Evolutionary conservation across 1,284 basidiomycete species (phyloP).

Genomic region (Puccinia polysora): DNA sequence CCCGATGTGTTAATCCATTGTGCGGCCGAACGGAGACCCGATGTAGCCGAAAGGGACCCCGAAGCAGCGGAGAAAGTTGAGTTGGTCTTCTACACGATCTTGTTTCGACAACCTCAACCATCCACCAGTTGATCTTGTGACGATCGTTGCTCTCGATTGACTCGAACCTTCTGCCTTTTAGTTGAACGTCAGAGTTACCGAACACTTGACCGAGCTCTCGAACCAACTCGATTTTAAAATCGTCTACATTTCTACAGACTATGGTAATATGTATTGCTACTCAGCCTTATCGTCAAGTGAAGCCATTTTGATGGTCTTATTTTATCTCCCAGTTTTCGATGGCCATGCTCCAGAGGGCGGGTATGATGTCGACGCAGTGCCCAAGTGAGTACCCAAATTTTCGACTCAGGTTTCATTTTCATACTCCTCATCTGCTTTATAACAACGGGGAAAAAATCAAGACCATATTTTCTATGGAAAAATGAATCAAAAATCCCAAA

Average conservation of each 20-base stretch:
- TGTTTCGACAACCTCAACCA: background rate
- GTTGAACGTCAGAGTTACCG: conserved; percentile 46
- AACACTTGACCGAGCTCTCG: conserved; percentile 21
- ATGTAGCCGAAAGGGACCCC: conserved; percentile 70
- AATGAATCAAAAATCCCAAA: too few species aligned
- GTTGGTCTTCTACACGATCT: background rate
- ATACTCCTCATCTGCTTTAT: too few species aligned
- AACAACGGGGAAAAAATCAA: too few species aligned
- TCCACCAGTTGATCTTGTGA: background rate
- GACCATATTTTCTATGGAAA: too few species aligned
- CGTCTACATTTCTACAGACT: conserved; percentile 72
- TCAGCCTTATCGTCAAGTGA: background rate
- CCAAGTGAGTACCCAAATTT: conserved; percentile 54
- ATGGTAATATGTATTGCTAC: conserved; percentile 17
- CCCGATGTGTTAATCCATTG: conserved; percentile 71
- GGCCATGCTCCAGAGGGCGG: conserved; percentile 73
- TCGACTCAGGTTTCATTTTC: background rate
- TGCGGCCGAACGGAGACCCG: conserved; percentile 75
- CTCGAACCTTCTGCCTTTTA: background rate
- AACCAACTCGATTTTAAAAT: conserved; percentile 51
- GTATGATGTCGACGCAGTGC: conserved; percentile 64
- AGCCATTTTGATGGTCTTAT: background rate
- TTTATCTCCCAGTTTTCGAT: conserved; percentile 62
- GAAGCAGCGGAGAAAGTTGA: background rate
- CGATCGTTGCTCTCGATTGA: background rate